Evolutionary conservation across 139 green algal species (phyloP).

Genomic region (Tetradesmus lagerheimii): DNA sequence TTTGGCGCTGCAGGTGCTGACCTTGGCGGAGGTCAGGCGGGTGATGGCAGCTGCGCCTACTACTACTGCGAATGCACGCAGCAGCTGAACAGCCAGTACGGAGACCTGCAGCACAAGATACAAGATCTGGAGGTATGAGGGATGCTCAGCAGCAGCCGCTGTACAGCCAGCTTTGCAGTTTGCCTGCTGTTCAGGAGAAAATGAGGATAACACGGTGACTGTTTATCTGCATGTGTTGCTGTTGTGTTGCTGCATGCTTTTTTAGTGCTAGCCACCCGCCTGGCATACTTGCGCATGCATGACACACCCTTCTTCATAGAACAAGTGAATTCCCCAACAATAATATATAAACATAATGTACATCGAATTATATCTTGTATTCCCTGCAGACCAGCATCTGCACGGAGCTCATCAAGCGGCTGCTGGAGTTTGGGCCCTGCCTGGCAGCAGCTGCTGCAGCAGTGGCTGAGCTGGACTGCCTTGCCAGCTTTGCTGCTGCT

Average conservation of each 20-base stretch:
- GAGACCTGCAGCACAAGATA: conserved; percentile 88
- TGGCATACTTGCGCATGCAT: too few relatives aligned
- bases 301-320: too few relatives aligned
- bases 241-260: too few relatives aligned
- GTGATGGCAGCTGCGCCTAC: conserved; percentile 61
- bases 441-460: conserved; percentile 60
- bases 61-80: conserved; percentile 71
- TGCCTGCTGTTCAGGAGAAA: too few relatives aligned
- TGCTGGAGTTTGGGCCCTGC: conserved; percentile 54
- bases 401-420: conserved; percentile 67
- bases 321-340: too few relatives aligned
- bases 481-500: conserved; percentile 75
- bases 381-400: conserved; percentile 67
- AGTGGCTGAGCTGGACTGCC: conserved; percentile 86
- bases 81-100: conserved; percentile 75
- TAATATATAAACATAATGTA: too few relatives aligned
- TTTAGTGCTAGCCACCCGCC: too few relatives aligned
- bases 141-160: background rate
- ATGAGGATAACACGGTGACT: too few relatives aligned
- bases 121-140: conserved; percentile 80
- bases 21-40: background rate
- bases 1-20: background rate
- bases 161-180: background rate
- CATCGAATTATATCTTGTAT: too few relatives aligned
- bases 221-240: too few relatives aligned